Evolutionary conservation across 2,329 filamentous ascomycete species (phyloP).

Genomic region (Pestalotiopsis sp.): DNA sequence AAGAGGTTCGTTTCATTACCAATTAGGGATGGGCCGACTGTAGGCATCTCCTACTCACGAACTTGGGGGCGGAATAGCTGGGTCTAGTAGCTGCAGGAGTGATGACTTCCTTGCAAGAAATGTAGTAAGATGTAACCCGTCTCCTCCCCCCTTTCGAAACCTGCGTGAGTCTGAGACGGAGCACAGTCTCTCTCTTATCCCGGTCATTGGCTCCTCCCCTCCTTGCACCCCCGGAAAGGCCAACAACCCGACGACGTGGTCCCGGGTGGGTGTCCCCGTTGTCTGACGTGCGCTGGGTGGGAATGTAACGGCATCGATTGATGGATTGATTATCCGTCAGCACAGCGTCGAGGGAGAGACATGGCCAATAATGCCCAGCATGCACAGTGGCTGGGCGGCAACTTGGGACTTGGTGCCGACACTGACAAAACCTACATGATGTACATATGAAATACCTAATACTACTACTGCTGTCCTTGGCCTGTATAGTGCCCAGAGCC

Average conservation of each 20-base stretch:
- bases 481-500: too few species aligned
- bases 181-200: too few species aligned
- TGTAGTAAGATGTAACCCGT: not conserved
- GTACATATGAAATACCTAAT: too few species aligned
- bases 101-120: not conserved
- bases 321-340: not conserved
- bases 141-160: not conserved
- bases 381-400: too few species aligned
- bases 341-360: not conserved
- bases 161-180: not conserved
- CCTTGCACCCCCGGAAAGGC: not conserved
- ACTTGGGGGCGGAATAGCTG: too few species aligned
- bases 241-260: not conserved
- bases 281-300: not conserved
- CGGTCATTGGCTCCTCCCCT: not conserved
- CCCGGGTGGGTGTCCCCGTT: not conserved
- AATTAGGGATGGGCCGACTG: too few species aligned
- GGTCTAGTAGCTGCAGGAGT: too few species aligned
- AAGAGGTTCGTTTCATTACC: too few species aligned
- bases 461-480: too few species aligned
- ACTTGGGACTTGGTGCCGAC: too few species aligned
- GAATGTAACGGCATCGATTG: not conserved
- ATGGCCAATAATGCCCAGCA: not conserved
- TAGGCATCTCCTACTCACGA: too few species aligned
- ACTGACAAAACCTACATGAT: too few species aligned